These are phyloP conservation scores for Teratosphaeria destructans DNA, from an alignment of 2,329 filamentous ascomycete species.

Conservation along the genomic window DNA sequence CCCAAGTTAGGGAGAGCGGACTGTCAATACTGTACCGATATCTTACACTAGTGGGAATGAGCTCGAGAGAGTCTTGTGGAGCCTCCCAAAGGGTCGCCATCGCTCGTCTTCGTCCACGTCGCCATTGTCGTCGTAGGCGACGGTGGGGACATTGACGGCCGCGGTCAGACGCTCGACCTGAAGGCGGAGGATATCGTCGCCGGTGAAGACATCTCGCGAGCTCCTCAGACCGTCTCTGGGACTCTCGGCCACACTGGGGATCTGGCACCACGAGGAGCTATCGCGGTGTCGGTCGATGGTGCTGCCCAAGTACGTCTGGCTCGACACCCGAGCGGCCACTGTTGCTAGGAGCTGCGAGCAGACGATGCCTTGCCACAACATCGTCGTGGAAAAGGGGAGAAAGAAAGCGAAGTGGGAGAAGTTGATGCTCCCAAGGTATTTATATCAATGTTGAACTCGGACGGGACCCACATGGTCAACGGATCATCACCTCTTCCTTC, in stretches of 20 bases:
- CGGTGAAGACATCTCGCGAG: background rate
- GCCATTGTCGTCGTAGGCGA: background rate
- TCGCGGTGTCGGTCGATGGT: background rate
- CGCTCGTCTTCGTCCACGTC: background rate
- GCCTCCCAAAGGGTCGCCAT: background rate
- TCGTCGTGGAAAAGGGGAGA: background rate
- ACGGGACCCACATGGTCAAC: too few species aligned
- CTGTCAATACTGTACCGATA: background rate
- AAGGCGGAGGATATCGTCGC: constrained; percentile 3
- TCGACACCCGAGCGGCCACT: background rate
- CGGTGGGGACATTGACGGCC: background rate
- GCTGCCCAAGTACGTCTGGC: background rate
- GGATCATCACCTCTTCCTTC: background rate
- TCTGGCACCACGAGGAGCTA: background rate
- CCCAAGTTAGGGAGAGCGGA: constrained; percentile 12
- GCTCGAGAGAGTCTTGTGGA: background rate
- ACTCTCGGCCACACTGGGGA: background rate
- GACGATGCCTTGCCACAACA: background rate
- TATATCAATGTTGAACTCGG: background rate
- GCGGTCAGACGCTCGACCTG: background rate
- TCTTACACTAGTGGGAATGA: background rate
- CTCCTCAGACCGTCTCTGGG: background rate
- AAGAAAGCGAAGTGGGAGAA: background rate
- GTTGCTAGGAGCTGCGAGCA: background rate
- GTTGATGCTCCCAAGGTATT: background rate